These are phyloP conservation scores for Ceratobasidium sp. DNA, from an alignment of 1,284 basidiomycete genomes.

Conservation along the genomic window DNA sequence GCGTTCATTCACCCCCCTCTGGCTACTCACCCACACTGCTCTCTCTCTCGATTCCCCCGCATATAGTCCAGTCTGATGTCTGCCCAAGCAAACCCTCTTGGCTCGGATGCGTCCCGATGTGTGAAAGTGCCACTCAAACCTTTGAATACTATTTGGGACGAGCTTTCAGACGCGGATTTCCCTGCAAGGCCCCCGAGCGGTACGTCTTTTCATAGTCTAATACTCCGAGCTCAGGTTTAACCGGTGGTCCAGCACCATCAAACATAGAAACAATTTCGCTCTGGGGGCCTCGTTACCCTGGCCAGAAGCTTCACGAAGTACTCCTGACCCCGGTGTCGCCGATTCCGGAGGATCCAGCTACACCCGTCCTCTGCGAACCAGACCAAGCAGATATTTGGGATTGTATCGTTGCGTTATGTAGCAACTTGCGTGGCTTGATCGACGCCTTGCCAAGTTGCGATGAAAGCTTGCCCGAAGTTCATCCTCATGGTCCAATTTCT, in stretches of 20 bases:
- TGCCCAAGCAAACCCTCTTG: neutral
- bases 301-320: constrained; percentile 6
- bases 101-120: too few species aligned
- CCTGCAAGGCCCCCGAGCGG: constrained; percentile 10
- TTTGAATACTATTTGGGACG: constrained; percentile 12
- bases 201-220: neutral
- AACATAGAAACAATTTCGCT: constrained; percentile 34
- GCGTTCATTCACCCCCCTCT: neutral
- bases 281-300: constrained; percentile 33
- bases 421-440: neutral
- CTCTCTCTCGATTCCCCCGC: neutral
- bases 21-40: neutral
- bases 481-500: constrained; percentile 14
- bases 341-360: neutral
- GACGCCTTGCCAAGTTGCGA: neutral
- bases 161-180: constrained; percentile 7
- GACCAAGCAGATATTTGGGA: constrained; percentile 24
- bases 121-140: neutral
- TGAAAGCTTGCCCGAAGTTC: neutral
- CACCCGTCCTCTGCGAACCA: neutral
- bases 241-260: neutral
- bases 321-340: neutral
- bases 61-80: neutral
- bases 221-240: neutral
- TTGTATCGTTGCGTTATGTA: neutral